Percentiles rank a stretch among this genome's conserved stretches.
Evolutionary conservation across 495 filamentous ascomycete genomes (phyloP).

Genomic region (Tetracladium setigerum): DNA sequence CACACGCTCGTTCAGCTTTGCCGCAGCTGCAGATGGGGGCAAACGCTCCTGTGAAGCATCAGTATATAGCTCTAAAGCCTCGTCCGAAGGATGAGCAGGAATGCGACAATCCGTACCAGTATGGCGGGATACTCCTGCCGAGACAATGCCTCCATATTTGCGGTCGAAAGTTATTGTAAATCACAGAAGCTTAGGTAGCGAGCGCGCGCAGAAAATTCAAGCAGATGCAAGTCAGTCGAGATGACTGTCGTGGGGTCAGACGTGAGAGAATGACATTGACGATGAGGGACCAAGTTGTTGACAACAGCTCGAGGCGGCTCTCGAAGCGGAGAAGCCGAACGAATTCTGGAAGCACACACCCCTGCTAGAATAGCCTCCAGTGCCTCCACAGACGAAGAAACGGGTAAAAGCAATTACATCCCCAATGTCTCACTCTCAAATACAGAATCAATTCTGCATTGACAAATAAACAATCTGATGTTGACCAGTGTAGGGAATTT

Average conservation of each 20-base stretch:
- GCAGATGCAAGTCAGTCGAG: conserved; percentile 6
- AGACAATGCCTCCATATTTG: conserved; percentile 62
- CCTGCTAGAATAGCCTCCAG: no score
- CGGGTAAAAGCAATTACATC: no score
- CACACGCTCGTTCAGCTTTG: conserved; percentile 78
- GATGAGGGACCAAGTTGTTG: no score
- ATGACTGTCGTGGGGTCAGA: neutral
- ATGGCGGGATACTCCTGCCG: conserved; percentile 92
- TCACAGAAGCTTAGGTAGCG: conserved; percentile 1
- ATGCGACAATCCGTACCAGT: conserved; percentile 59
- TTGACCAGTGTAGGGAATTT: no score
- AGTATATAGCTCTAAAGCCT: conserved; percentile 4
- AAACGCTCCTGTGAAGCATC: conserved; percentile 57
- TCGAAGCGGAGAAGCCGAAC: no score
- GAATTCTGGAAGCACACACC: no score
- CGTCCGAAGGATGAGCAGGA: conserved; percentile 1
- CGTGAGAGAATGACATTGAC: no score
- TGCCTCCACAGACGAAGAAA: no score
- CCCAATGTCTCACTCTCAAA: no score
- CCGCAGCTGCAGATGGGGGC: conserved; percentile 77
- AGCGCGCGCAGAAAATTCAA: conserved; percentile 12
- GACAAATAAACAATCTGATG: no score
- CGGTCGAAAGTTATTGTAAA: neutral
- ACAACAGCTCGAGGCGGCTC: no score
- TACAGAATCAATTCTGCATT: no score